Base-by-base conservation (phyloP, 306 rosid species). In the Begonia masoniana region DNA sequence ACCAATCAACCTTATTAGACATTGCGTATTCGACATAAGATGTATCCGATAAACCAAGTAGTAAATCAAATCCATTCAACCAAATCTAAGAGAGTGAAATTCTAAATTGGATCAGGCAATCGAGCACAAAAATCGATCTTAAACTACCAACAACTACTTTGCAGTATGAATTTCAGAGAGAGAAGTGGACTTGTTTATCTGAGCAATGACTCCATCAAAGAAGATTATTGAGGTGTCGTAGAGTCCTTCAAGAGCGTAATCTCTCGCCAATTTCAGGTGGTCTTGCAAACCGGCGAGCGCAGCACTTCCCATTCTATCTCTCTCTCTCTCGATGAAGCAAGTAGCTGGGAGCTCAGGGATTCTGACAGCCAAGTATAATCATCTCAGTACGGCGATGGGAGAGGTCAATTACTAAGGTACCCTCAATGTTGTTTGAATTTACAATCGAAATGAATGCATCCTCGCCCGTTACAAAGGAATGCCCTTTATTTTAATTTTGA, bases 121-220 rank as follows among this genome's bases (percentile, higher is more conserved):
- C 0, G 49, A 45, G 49, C 0, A 10, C 49, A 45, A 45, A 45
- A 45, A 11, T 11, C 13, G 9, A 10, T n/a, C 15, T 45, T 10
- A 11, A 45, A 45, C 39, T 31, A 45, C 49, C 13, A 45, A 10
- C 6, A 10, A 10, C 49, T 10, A 12, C 49, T 31, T 31, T 31
- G 39, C 39, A 31, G 15, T 11, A 45, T 6, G 7, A 45, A 45
- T 45, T 2, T 45, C 49, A 45, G 49, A 45, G 5, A 43, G 23
- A 23, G 45, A 31, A 4, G 7, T 6, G 51, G 43, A 45, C 48
- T 82, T 92, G 83, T 92, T 92, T 81, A 92, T 92, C 84, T 92
- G 99, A n/a, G 99, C 88, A 63, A 92, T 58, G 50, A 93, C 93
- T 3, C 99, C 99, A 12, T 92, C 96, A 63, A 92, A 92, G 78